Evolutionary conservation across 2,329 filamentous ascomycete genomes (phyloP).

Genomic region (Aspergillus eucalypticola): DNA sequence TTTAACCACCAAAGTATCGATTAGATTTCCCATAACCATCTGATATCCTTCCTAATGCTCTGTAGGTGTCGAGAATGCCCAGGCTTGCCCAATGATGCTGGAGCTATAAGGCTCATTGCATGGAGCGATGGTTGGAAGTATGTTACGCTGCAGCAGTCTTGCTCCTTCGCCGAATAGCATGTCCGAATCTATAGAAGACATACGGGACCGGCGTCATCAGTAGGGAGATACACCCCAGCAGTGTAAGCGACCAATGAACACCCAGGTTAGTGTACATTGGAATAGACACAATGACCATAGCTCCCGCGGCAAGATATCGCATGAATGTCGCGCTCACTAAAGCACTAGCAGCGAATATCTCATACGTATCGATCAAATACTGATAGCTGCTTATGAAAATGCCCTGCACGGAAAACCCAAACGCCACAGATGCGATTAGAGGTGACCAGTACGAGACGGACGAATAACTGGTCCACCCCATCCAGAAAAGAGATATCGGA

Average conservation of each 20-base stretch:
- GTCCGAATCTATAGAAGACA: conserved; percentile 38
- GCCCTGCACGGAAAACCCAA: conserved; percentile 52
- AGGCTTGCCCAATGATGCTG: background rate
- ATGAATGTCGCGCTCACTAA: conserved; percentile 44
- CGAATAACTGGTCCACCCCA: conserved; percentile 55
- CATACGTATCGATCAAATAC: conserved; percentile 60
- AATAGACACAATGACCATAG: conserved; percentile 35
- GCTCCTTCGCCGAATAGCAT: conserved; percentile 19
- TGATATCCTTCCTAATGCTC: background rate
- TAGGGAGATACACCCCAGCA: conserved; percentile 39
- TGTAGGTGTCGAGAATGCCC: background rate
- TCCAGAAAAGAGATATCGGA: conserved; percentile 58
- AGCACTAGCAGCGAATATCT: conserved; percentile 52
- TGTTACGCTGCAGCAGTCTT: background rate
- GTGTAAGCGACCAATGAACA: conserved; percentile 42
- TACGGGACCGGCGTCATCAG: conserved; percentile 48
- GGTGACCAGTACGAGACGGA: conserved; percentile 53
- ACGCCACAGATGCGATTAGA: conserved; percentile 51
- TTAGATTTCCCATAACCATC: no score
- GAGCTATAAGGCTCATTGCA: no score
- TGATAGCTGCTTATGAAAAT: conserved; percentile 54
- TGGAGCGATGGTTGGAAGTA: no score
- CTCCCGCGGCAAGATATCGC: conserved; percentile 42
- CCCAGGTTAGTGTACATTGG: conserved; percentile 44
- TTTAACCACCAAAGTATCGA: no score